Evolutionary conservation across 2,329 filamentous ascomycete genomes (phyloP), one percentile per base, ranked within the genome.

Genomic region (Penicillium sp.): DNA sequence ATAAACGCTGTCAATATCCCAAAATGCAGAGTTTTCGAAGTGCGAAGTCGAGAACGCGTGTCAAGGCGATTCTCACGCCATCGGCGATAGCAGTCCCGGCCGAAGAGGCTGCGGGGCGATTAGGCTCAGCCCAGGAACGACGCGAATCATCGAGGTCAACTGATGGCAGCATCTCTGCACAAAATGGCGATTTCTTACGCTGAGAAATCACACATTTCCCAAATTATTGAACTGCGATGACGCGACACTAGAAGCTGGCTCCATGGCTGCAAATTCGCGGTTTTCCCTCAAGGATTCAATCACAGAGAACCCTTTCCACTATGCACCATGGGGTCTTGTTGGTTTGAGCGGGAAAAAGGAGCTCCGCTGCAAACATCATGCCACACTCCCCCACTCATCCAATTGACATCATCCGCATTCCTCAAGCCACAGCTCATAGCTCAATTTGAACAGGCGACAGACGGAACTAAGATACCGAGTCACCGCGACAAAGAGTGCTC

Each of bases 51-150:
- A 29, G 31, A 48, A 35, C 53, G 44, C 53, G 53, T 56, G 53
- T 56, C 44, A 31, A 47, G 44, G 53, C 52, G 45, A 56, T 30
- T 47, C 62, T 66, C 64, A 66, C 64, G 64, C 64, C 62, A 66
- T 65, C 62, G 26, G 29, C 45, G 31, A 62, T 52, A 47, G 45
- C 48, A 66, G 38, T 61, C 21, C 62, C 64, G 57, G 64, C 57
- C 60, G 60, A 60, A 62, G 38, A 48, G 38, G 35, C 47, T 46
- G 53, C 59, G 59, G 54, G 59, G 59, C 54, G 45, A 44, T 56
- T 9, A 53, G 38, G 31, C 35, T 41, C 55, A 30, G 31, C 19
- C 49, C 51, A 60, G 58, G 51, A 50, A 60, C 56, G 9, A 41
- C 41, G 53, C 29, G 41, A 47, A 48, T 31, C 29, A 56, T 45